phyloP scores from a whole-genome alignment of 2,329 filamentous ascomycete genomes.

The Trichoderma arundinaceum region DNA sequence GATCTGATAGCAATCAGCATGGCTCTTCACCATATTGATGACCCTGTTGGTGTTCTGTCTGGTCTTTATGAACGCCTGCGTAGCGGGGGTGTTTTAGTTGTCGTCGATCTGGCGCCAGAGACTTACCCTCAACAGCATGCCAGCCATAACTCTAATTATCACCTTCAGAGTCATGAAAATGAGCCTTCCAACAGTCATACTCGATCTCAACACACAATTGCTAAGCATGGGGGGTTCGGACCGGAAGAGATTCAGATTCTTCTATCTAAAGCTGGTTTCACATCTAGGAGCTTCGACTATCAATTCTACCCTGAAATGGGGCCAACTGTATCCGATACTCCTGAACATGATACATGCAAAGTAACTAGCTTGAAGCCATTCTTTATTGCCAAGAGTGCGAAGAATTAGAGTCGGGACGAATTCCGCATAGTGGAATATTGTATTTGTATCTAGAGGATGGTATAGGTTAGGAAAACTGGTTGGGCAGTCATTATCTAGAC shows the following conservation, averaged over 20 bases:
- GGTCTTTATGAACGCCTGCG: slow-evolving; percentile 9
- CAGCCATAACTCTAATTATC: background rate
- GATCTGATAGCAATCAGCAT: slow-evolving; percentile 14
- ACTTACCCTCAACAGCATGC: background rate
- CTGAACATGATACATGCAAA: background rate
- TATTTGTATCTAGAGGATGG: no score
- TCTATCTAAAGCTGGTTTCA: slow-evolving; percentile 5
- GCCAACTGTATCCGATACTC: background rate
- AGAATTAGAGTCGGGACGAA: background rate
- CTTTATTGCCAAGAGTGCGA: slow-evolving; percentile 15
- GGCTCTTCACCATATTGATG: slow-evolving; percentile 21
- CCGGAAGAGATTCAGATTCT: slow-evolving; percentile 18
- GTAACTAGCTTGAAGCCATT: slow-evolving; percentile 4
- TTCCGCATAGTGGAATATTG: no score
- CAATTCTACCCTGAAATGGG: background rate
- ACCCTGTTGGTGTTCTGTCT: background rate
- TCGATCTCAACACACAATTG: slow-evolving; percentile 4
- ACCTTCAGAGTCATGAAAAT: background rate
- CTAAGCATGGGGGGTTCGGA: slow-evolving; percentile 13
- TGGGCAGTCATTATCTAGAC: no score
- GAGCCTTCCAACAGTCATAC: background rate
- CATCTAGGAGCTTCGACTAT: slow-evolving; percentile 14
- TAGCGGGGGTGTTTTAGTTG: slow-evolving; percentile 17
- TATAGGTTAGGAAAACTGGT: no score
- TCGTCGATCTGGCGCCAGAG: slow-evolving; percentile 19